Conservation (phyloP, 768 basidiomycete species). For the Boletus subparvulus region DNA sequence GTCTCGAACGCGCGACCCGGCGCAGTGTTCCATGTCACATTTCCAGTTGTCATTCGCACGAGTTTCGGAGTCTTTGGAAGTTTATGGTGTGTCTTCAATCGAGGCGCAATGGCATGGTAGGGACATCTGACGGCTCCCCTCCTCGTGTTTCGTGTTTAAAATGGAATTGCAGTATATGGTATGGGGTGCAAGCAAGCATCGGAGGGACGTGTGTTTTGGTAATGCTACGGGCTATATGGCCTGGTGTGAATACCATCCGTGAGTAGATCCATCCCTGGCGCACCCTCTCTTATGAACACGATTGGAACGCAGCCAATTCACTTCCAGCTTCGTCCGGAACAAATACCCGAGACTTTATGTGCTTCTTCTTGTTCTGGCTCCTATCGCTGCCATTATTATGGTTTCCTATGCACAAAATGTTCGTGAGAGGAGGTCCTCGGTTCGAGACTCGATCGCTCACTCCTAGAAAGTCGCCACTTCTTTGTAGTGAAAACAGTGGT, state of each 20-base stretch:
- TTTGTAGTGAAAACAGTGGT: conserved; percentile 79
- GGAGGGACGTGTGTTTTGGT: conserved; percentile 78
- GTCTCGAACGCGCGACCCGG: conserved; percentile 77
- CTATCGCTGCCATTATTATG: conserved; percentile 77
- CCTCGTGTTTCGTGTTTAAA: conserved; percentile 18
- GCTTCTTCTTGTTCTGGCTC: conserved; percentile 87
- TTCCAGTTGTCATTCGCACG: conserved; percentile 73
- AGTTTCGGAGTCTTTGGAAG: conserved; percentile 79
- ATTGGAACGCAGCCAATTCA: conserved; percentile 51
- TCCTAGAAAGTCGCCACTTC: conserved; percentile 57
- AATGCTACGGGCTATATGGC: conserved; percentile 77
- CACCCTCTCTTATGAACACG: conserved; percentile 4
- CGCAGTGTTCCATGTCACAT: conserved; percentile 73
- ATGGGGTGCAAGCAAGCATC: conserved; percentile 78
- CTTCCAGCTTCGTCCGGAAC: conserved; percentile 75
- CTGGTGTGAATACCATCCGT: conserved; percentile 66
- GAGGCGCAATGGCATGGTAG: conserved; percentile 71
- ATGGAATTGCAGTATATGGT: conserved; percentile 56
- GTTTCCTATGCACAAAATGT: conserved; percentile 84
- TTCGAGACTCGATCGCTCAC: conserved; percentile 1
- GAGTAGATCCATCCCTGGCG: conserved; percentile 26
- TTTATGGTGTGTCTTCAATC: conserved; percentile 77
- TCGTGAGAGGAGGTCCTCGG: conserved; percentile 27
- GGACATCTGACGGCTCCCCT: conserved; percentile 27
- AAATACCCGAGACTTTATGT: conserved; percentile 71